Evolutionary conservation across 345 rosid species (phyloP), one percentile per base, ranked within the genome.

Genomic region (Sisymbrium altissimum): DNA sequence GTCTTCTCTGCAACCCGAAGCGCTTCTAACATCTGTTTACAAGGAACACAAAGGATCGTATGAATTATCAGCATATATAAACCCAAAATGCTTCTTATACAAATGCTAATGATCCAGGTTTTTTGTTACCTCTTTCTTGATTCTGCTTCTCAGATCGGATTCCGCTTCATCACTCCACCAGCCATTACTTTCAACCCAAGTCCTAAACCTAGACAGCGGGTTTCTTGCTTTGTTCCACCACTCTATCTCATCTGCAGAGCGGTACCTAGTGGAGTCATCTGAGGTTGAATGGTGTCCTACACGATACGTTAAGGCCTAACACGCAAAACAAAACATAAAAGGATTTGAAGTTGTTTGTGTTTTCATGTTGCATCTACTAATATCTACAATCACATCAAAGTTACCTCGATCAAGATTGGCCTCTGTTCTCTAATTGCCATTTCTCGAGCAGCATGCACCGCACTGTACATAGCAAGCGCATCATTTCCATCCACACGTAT

Each of bases 401-500:
- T 70, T 72, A 93, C 98, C 89, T 94, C 97, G 17, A 94, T 84
- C 78, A 93, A 75, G 64, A 94, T 77, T 49, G 98, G 98, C 69
- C 86, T 88, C 10, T 82, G 85, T 80, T 89, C 89, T 27, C 33
- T 66, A 58, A 91, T 66, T 39, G 93, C 93, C 93, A 89, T 87
- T 54, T 86, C 74, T 1, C 98, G 92, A 38, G 96, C 98, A 49
- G 88, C 50, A 35, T 68, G 85, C 57, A 91, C 91, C 8, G 91
- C 89, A 76, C 84, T 86, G 76, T 89, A 89, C 72, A 94, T 75
- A 45, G 98, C 98, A 71, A 94, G 94, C 43, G 86, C 93, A 69
- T 94, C 97, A 44, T 91, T 91, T 44, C 97, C 98, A 79, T 94
- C 96, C 15, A 94, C 96, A 64, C 96, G 90, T 69, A 89, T 87